phyloP scores from a whole-genome alignment of 441 rosid genomes.

The Rhodomyrtus psidioides region DNA sequence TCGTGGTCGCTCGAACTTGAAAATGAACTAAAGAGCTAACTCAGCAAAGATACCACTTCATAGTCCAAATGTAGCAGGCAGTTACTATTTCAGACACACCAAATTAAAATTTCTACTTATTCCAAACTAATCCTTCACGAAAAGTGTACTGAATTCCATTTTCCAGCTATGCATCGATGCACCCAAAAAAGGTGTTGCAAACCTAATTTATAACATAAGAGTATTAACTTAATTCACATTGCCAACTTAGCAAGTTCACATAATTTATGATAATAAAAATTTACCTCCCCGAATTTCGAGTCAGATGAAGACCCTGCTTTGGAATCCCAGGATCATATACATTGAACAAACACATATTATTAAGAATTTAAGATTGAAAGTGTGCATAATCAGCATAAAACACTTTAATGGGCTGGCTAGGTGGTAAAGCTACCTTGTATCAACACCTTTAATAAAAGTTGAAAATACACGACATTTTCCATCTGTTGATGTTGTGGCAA shows the following conservation, averaged over 20 bases:
- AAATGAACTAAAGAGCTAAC: not conserved
- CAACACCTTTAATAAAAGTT: conserved; percentile 97
- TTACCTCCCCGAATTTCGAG: conserved; percentile 94
- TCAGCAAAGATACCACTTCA: not conserved
- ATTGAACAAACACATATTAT: conserved; percentile 4
- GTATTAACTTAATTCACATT: conserved; percentile 2
- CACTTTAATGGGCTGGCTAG: not conserved
- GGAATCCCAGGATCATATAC: conserved; percentile 45
- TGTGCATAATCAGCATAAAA: not conserved
- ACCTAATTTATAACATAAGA: not conserved
- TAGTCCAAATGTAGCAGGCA: not conserved
- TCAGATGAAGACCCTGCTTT: conserved; percentile 64
- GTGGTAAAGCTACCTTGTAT: conserved; percentile 42
- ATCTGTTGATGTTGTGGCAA: conserved; percentile 96
- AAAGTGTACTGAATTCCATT: not conserved
- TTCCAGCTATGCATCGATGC: not conserved
- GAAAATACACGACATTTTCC: conserved; percentile 96
- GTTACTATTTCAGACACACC: not conserved
- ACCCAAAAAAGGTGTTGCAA: not conserved
- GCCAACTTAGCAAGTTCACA: not conserved
- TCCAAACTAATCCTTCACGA: not conserved
- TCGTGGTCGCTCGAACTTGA: not conserved
- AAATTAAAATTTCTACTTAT: not conserved
- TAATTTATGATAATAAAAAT: not conserved
- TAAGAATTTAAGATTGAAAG: conserved; percentile 4